phyloP scores from a whole-genome alignment of 2,329 filamentous ascomycete genomes.

The Magnaporthiopsis rhizophila region DNA sequence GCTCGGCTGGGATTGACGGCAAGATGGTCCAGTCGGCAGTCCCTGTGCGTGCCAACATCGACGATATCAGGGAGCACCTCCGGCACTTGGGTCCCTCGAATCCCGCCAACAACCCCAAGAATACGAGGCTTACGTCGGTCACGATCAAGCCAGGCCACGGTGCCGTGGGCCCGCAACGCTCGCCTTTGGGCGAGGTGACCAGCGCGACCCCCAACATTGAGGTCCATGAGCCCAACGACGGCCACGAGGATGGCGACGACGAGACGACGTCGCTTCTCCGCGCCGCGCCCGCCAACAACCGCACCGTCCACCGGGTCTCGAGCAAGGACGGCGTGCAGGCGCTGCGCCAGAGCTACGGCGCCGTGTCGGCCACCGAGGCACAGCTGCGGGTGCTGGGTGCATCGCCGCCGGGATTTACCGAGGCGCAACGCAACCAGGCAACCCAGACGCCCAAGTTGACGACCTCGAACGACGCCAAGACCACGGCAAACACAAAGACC shows the following conservation, averaged over 20 bases:
- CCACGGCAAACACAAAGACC: background rate
- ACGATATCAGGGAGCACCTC: slow-evolving; percentile 56
- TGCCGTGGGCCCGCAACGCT: background rate
- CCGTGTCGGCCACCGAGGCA: slow-evolving; percentile 20
- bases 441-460: background rate
- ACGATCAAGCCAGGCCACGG: slow-evolving; percentile 51
- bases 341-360: slow-evolving; percentile 46
- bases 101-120: slow-evolving; percentile 55
- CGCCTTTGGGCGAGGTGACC: slow-evolving; percentile 11
- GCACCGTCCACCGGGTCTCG: slow-evolving; percentile 24
- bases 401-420: slow-evolving; percentile 2
- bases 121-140: slow-evolving; percentile 53
- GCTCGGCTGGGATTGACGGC: slow-evolving; percentile 47
- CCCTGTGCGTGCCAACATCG: slow-evolving; percentile 50
- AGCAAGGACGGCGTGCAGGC: slow-evolving; percentile 60
- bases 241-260: slow-evolving; percentile 20
- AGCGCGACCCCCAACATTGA: slow-evolving; percentile 4
- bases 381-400: background rate
- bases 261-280: slow-evolving; percentile 36
- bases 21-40: slow-evolving; percentile 38
- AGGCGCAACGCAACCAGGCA: slow-evolving; percentile 11
- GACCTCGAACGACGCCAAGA: background rate
- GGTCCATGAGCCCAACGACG: slow-evolving; percentile 8
- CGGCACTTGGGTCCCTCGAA: slow-evolving; percentile 61
- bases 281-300: slow-evolving; percentile 29